These are phyloP conservation scores for Cladosporium austrohemisphaericum DNA, from an alignment of 2,329 filamentous ascomycete genomes.

Conservation along the genomic window DNA sequence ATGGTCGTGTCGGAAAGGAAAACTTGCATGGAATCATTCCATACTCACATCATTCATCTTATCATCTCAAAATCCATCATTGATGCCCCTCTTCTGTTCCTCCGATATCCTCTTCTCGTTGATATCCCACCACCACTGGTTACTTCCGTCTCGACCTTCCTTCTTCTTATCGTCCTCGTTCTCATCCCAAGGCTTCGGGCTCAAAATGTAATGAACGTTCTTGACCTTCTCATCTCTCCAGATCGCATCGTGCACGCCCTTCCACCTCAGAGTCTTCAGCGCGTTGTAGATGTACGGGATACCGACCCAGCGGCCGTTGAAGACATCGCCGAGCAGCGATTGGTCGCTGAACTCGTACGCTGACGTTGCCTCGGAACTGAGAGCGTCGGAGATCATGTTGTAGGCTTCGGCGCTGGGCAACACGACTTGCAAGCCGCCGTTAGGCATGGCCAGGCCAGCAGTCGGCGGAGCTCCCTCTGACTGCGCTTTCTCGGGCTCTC, in stretches of 20 bases:
- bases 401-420: conserved; percentile 54
- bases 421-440: conserved; percentile 60
- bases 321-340: conserved; percentile 55
- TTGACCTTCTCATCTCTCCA: conserved; percentile 60
- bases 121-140: conserved; percentile 57
- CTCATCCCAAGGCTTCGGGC: conserved; percentile 63
- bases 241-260: conserved; percentile 55
- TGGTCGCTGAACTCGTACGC: conserved; percentile 60
- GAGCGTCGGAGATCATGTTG: conserved; percentile 47
- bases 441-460: conserved; percentile 55
- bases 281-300: conserved; percentile 61
- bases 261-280: conserved; percentile 55
- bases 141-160: conserved; percentile 43
- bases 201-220: conserved; percentile 61
- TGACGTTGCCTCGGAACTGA: conserved; percentile 44
- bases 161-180: conserved; percentile 37
- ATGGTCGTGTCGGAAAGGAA: no score
- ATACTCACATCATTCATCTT: background rate
- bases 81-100: conserved; percentile 48
- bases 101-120: conserved; percentile 47
- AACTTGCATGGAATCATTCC: background rate
- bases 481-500: conserved; percentile 49
- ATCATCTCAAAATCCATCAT: conserved; percentile 49
- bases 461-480: conserved; percentile 46
- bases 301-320: conserved; percentile 55